Evolutionary conservation across 208 protist genomes (phyloP).

Genomic region (Crithidia bombi): DNA sequence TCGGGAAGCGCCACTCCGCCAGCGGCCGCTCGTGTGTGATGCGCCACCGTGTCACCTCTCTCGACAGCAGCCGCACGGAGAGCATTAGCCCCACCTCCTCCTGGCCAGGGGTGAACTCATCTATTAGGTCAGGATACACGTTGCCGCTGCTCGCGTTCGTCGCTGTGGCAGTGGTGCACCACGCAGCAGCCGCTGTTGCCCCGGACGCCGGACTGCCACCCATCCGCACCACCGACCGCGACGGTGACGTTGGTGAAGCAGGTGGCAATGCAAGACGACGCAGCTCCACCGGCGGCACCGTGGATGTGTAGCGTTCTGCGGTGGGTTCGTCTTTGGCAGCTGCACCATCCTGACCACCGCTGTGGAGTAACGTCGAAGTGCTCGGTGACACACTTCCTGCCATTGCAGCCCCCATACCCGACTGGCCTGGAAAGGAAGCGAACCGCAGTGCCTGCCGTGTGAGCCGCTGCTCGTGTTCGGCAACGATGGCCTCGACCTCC

Average conservation of each 20-base stretch:
- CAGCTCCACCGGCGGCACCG: slow-evolving; percentile 1
- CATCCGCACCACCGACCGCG: slow-evolving; percentile 10
- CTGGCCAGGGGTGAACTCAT: slow-evolving; percentile 8
- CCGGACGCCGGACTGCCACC: slow-evolving; percentile 26
- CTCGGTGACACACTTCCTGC: slow-evolving; percentile 3
- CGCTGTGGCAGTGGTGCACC: neutral
- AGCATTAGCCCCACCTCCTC: slow-evolving; percentile 50
- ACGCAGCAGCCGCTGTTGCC: neutral
- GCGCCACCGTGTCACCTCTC: slow-evolving; percentile 36
- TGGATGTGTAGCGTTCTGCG: neutral
- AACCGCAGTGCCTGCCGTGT: slow-evolving; percentile 10
- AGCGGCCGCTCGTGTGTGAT: slow-evolving; percentile 35
- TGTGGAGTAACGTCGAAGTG: neutral
- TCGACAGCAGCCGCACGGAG: slow-evolving; percentile 34
- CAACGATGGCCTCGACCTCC: slow-evolving; percentile 31
- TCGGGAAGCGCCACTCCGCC: slow-evolving; percentile 45
- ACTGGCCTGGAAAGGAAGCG: slow-evolving; percentile 17
- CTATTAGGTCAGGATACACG: neutral
- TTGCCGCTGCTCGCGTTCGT: slow-evolving; percentile 3
- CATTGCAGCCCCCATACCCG: neutral
- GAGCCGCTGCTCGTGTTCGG: slow-evolving; percentile 25
- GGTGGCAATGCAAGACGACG: neutral
- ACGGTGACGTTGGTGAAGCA: slow-evolving; percentile 17
- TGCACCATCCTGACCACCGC: neutral
- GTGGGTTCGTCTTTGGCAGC: neutral